These are phyloP conservation scores for Rhodofomes roseus DNA, from an alignment of 1,284 basidiomycete genomes.

Conservation along the genomic window DNA sequence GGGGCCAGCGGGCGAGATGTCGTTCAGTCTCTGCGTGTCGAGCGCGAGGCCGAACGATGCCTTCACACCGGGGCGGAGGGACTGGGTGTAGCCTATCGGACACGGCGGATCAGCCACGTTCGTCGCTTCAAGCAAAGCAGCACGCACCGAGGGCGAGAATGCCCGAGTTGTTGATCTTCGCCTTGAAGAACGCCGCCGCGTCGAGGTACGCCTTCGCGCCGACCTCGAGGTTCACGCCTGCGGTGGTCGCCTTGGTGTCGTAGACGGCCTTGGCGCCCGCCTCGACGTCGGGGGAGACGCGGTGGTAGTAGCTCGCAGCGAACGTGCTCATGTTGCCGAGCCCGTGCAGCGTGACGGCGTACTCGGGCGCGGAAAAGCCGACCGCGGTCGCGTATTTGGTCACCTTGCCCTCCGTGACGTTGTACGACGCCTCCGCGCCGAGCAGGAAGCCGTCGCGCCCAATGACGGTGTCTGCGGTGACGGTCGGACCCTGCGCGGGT, in stretches of 20 bases:
- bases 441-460: conserved; percentile 97
- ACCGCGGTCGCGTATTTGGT: conserved; percentile 90
- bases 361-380: conserved; percentile 96
- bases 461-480: conserved; percentile 94
- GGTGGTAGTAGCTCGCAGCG: conserved; percentile 98
- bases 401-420: conserved; percentile 91
- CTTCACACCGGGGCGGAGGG: conserved; percentile 93
- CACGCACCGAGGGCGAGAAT: conserved; percentile 75
- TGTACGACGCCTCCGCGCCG: conserved; percentile 96
- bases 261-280: conserved; percentile 98
- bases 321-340: conserved; percentile 94
- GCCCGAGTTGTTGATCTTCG: conserved; percentile 98
- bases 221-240: conserved; percentile 91
- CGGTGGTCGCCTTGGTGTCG: conserved; percentile 88
- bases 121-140: not conserved
- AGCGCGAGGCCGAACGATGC: conserved; percentile 91
- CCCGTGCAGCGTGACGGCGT: conserved; percentile 93
- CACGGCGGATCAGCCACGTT: not conserved
- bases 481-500: conserved; percentile 80
- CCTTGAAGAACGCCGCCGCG: conserved; percentile 90
- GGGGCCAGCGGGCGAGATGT: conserved; percentile 54
- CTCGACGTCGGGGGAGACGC: conserved; percentile 92
- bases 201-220: conserved; percentile 96
- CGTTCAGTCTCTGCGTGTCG: conserved; percentile 87
- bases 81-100: conserved; percentile 78